Conservation (phyloP, 2,329 filamentous ascomycete genomes). For the Verticillium tricorpus region DNA sequence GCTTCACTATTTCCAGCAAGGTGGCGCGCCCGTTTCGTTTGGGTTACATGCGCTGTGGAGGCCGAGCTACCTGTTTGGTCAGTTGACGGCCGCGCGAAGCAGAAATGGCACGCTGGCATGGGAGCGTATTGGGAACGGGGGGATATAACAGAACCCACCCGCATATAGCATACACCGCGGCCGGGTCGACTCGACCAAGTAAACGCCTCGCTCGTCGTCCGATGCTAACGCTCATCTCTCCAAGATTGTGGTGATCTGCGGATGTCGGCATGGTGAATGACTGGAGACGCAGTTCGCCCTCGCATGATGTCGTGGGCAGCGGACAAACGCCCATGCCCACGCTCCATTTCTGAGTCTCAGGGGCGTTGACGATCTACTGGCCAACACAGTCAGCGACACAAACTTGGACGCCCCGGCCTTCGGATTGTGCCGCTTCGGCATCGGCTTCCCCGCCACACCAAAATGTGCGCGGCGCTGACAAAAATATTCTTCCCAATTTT, state of each 20-base stretch:
- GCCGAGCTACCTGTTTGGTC: not conserved
- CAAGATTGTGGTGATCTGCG: not conserved
- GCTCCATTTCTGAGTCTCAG: not conserved
- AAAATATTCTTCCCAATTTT: too few species aligned
- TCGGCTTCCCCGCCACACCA: too few species aligned
- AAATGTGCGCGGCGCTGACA: not conserved
- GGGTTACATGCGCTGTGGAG: constrained; percentile 1
- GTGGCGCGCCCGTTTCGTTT: not conserved
- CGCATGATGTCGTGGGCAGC: not conserved
- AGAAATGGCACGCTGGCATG: not conserved
- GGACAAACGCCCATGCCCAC: not conserved
- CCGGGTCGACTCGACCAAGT: not conserved
- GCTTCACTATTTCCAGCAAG: not conserved
- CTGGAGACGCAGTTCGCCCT: not conserved
- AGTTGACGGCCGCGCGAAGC: not conserved
- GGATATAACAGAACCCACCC: constrained; percentile 1
- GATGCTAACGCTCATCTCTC: not conserved
- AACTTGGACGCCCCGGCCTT: too few species aligned
- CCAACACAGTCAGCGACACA: too few species aligned
- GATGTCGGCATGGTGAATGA: not conserved
- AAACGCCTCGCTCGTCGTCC: not conserved
- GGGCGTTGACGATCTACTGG: not conserved
- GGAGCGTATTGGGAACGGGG: not conserved
- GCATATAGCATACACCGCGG: not conserved
- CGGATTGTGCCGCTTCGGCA: too few species aligned